Evolutionary conservation across 306 rosid genomes (phyloP), one percentile per base, ranked within the genome.

Genomic region (Lotus japonicus): DNA sequence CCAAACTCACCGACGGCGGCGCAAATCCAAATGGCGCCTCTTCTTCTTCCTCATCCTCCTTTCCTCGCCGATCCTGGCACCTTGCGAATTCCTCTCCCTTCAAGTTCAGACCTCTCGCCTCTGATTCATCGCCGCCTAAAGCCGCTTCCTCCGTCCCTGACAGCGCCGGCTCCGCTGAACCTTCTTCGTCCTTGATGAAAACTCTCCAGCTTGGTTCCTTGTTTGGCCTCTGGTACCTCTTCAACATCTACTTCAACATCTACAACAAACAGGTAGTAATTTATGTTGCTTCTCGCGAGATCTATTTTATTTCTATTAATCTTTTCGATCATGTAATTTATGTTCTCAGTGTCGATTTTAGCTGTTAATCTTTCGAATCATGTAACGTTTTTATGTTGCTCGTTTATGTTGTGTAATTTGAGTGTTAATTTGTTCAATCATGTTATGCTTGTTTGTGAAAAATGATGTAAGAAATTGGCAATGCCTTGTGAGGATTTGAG

Each of bases 221-320:
- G 74, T 90, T 95, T 38, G 97, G 95, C 7, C 79, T 95, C 21
- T 95, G 99, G 99, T 90, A 71, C 79, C 79, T 95, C 75, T 95
- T 95, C 78, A 95, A 95, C 76, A 91, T 91, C 78, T 95, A 87
- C 87, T 95, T 95, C 84, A 95, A 95, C 58, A 90, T 95, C 82
- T 90, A 87, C 75, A 95, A 95, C 65, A 95, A 95, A 70, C 96
- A 95, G 99, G 99, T 94, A 7, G n/a, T n/a, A n/a, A n/a, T n/a
- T n/a, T n/a, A n/a, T n/a, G n/a, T n/a, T n/a, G n/a, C n/a, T n/a
- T n/a, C n/a, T n/a, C n/a, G n/a, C n/a, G n/a, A 41, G 70, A 72
- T 63, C 71, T 52, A 38, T 59, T 31, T 0, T 31, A 31, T 0
- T 31, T 0, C 36, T 31, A 7, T 31, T 31, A 31, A 6, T 31